Base-by-base conservation (phyloP, 1,139 yeast species). In the Geotrichum carabidarum region DNA sequence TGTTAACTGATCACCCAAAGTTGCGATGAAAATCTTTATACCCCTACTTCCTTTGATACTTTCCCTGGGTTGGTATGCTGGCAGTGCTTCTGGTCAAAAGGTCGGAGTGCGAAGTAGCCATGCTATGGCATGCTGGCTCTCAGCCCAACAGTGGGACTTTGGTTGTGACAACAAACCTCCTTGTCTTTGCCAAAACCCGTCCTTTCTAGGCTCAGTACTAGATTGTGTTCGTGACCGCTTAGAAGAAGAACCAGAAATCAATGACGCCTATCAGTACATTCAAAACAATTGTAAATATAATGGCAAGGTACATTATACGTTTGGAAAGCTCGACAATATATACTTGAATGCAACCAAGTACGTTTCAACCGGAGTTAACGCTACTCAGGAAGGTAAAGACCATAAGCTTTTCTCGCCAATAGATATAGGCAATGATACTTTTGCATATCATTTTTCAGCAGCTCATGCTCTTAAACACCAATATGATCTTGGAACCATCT, bases 401-500 rank as follows among this genome's bases (percentile, higher is more conserved):
- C 44, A 42, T 2, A 17, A 8, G n/a, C 8, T 48, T 15, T 31
- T 30, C 9, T 9, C 38, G 7, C 44, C 54, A n/a, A 47, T 43
- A 1, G 31, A 37, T 9, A 34, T 43, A 35, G 22, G 15, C 30
- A 35, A 47, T 32, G 34, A 31, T 8, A 31, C 52, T 2, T 56
- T 56, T 30, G 52, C 42, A 2, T 11, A n/a, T 1, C 51, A 56
- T 12, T 48, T 37, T 32, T 17, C 36, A 2, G 58, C 54, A 34
- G 53, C 58, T 3, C 36, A 46, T 22, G 48, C 44, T 31, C 54
- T 54, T 11, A 57, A 43, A 54, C 37, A 45, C 32, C 57, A 57
- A 38, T 57, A 60, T 83, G 12, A 72, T 78, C 32, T 52, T 15
- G 61, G 61, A 11, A 54, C 63, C 9, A 47, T 57, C 18, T 65